Evolutionary conservation across 2,329 filamentous ascomycete species (phyloP).

Genomic region (Rhynchosporium secalis): DNA sequence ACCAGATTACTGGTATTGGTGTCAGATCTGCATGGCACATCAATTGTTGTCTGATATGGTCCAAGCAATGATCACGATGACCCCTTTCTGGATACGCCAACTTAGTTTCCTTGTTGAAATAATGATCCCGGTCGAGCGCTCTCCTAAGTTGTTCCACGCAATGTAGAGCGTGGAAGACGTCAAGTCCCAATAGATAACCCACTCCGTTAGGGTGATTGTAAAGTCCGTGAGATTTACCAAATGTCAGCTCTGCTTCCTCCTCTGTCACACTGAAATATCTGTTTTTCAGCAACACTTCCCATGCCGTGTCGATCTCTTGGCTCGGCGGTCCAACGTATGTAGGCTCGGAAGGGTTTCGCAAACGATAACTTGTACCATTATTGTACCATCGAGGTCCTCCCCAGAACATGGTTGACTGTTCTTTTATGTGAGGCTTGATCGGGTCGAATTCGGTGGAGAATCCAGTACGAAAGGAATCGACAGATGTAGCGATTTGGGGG

Average conservation of each 20-base stretch:
- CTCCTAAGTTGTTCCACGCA: conserved; percentile 17
- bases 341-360: not conserved
- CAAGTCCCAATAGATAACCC: conserved; percentile 13
- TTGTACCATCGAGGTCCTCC: not conserved
- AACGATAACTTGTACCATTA: not conserved
- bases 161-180: conserved; percentile 18
- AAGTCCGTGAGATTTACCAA: conserved; percentile 7
- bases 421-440: not conserved
- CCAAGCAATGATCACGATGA: conserved; percentile 18
- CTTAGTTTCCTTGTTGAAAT: conserved; percentile 6
- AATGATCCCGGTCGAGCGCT: conserved; percentile 17
- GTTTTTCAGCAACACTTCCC: conserved; percentile 7
- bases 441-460: not conserved
- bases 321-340: conserved; percentile 13
- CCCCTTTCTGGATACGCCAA: not conserved
- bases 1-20: conserved; percentile 19
- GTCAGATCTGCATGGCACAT: conserved; percentile 21
- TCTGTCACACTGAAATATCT: conserved; percentile 14
- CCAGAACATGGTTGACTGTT: not conserved
- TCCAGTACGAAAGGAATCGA: not conserved
- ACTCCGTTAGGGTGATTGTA: conserved; percentile 6
- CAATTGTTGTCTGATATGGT: conserved; percentile 16
- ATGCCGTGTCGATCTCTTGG: conserved; percentile 14
- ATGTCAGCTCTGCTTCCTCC: conserved; percentile 9
- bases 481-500: not conserved